These are phyloP conservation scores for Ceratobasidium sp. DNA, from an alignment of 1,284 basidiomycete genomes.

Conservation along the genomic window DNA sequence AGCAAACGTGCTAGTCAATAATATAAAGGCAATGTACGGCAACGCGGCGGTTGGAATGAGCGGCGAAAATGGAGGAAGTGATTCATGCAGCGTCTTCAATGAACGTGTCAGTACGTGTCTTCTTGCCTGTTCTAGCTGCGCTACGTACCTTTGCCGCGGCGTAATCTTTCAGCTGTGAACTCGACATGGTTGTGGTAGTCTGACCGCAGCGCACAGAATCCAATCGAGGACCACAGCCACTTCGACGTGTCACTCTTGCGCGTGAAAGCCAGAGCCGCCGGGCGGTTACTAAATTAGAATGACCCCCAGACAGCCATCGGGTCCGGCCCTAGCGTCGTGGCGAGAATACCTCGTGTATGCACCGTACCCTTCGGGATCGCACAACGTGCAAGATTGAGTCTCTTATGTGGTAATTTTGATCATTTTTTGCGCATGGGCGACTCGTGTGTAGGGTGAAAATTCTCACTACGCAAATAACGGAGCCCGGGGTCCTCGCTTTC, in stretches of 20 bases:
- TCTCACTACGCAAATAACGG: background rate
- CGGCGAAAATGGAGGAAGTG: conserved; percentile 72
- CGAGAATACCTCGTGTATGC: conserved; percentile 29
- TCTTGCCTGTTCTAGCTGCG: background rate
- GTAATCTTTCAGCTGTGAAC: conserved; percentile 51
- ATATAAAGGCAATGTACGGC: conserved; percentile 77
- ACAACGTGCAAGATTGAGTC: conserved; percentile 28
- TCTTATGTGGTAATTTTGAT: conserved; percentile 27
- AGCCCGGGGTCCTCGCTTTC: conserved; percentile 29
- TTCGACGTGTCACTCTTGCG: conserved; percentile 36
- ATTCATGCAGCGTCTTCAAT: conserved; percentile 62
- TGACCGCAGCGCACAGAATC: background rate
- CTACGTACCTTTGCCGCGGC: conserved; percentile 57
- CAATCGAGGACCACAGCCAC: conserved; percentile 13
- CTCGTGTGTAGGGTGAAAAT: background rate
- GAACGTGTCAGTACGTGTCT: conserved; percentile 27
- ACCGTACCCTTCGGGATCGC: conserved; percentile 19
- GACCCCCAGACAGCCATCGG: background rate
- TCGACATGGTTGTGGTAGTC: conserved; percentile 26
- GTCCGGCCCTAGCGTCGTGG: background rate
- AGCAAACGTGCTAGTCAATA: conserved; percentile 76
- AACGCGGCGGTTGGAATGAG: conserved; percentile 71
- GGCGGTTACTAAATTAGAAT: background rate
- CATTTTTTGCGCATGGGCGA: background rate
- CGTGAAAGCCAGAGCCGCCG: conserved; percentile 18